Base-by-base conservation (phyloP, 768 basidiomycete species). In the Hirschioporus abietinus region DNA sequence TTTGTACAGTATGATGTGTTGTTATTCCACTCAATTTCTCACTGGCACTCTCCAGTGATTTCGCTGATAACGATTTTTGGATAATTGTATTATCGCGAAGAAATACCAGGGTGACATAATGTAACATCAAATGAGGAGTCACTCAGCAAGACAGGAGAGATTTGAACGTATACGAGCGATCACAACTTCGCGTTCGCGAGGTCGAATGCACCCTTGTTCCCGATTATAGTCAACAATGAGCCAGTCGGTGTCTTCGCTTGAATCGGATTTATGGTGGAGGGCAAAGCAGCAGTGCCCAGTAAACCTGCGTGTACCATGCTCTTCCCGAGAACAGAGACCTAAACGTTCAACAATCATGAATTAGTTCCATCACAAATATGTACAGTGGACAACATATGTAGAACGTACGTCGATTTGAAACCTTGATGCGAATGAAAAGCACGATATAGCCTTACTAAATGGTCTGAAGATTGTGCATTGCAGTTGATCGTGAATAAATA, bases 291-390 rank as follows among this genome's bases (percentile, higher is more conserved):
- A 0, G 85, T 82, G 0, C 89, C 89, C 1, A 88, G 74, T 18
- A 74, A 76, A 1, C 89, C 88, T 1, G 86, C 88, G 26, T 78
- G 70, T 25, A 78, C 76, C 6, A 88, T 78, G n/a, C 84, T 81
- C 70, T 81, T 85, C 1, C 82, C 88, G 4, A 91, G 78, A 1
- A 77, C 77, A 1, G 80, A 69, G 1, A 89, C 77, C 86, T 91
- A 62, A 5, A 30, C 10, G 24, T 26, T 30, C 30, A 18, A 18
- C 25, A 52, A 27, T 60, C 18, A 65, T 66, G 30, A 62, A 25
- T 27, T 36, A 27, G 70, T 64, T 24, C 17, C 20, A 1, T 63
- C n/a, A 58, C 12, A 65, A 15, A 62, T 17, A 62, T 60, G n/a
- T 63, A 69, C 64, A 60, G 20, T 17, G 23, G 30, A 36, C 20